phyloP scores from a whole-genome alignment of 2,329 filamentous ascomycete genomes.

The Cercospora zeae-maydis region DNA sequence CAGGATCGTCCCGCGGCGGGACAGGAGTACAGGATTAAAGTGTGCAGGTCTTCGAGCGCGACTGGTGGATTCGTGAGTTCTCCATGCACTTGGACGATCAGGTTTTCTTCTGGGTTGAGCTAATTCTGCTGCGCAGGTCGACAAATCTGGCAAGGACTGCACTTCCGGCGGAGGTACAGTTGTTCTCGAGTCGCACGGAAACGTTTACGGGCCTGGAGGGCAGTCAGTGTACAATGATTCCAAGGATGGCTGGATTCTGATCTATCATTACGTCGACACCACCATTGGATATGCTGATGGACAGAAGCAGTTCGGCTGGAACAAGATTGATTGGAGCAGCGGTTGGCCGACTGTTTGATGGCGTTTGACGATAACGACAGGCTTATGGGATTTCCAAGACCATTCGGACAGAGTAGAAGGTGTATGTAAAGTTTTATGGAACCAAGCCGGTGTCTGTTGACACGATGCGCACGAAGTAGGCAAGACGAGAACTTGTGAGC shows the following conservation, averaged over 20 bases:
- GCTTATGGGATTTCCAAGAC: no score
- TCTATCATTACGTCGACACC: slow-evolving; percentile 61
- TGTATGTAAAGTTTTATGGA: no score
- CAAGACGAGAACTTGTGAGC: no score
- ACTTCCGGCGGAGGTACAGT: slow-evolving; percentile 57
- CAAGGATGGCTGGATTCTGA: slow-evolving; percentile 52
- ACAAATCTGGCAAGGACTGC: slow-evolving; percentile 54
- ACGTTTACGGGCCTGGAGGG: slow-evolving; percentile 63
- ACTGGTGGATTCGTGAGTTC: slow-evolving; percentile 51
- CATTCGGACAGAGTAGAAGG: no score
- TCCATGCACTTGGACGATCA: slow-evolving; percentile 14
- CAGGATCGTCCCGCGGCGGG: slow-evolving; percentile 50
- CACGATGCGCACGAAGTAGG: no score
- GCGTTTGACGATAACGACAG: no score
- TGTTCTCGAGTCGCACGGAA: slow-evolving; percentile 58
- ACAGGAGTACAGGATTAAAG: slow-evolving; percentile 63
- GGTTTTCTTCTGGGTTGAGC: neutral
- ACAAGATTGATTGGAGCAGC: slow-evolving; percentile 48
- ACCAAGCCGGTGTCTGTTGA: no score
- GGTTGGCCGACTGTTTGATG: slow-evolving; percentile 45
- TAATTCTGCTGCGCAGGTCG: slow-evolving; percentile 35
- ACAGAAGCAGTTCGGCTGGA: slow-evolving; percentile 53
- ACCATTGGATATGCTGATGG: slow-evolving; percentile 37
- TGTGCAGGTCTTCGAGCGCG: slow-evolving; percentile 56
- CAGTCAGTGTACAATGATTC: slow-evolving; percentile 58